These are phyloP conservation scores for Debaryomyces castellii DNA, from an alignment of 805 yeast genomes.

Conservation along the genomic window DNA sequence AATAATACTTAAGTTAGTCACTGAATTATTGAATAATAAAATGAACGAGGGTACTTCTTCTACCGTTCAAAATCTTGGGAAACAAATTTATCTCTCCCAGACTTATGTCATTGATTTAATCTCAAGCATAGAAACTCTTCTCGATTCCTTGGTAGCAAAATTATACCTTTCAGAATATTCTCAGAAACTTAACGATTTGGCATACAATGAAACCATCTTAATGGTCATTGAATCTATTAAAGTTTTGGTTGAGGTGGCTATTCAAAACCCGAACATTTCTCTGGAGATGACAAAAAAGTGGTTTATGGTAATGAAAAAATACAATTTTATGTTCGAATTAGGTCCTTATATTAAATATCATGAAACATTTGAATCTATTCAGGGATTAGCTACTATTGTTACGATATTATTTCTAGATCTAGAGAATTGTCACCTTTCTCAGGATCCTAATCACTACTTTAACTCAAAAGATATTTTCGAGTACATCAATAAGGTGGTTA, in stretches of 20 bases:
- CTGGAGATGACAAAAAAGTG: constrained; percentile 44
- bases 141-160: constrained; percentile 8
- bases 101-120: constrained; percentile 23
- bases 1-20: constrained; percentile 41
- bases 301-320: constrained; percentile 51
- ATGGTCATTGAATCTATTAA: constrained; percentile 35
- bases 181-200: constrained; percentile 17
- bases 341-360: constrained; percentile 24
- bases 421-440: constrained; percentile 43
- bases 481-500: constrained; percentile 39
- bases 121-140: constrained; percentile 11
- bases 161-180: constrained; percentile 12
- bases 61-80: constrained; percentile 36
- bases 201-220: constrained; percentile 30
- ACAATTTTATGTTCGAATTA: constrained; percentile 23
- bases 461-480: constrained; percentile 36
- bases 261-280: constrained; percentile 34
- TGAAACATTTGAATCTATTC: constrained; percentile 34
- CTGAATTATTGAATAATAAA: constrained; percentile 46
- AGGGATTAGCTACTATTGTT: constrained; percentile 47
- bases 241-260: constrained; percentile 38
- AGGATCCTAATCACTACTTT: constrained; percentile 26
- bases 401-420: constrained; percentile 58
- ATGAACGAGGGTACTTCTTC: constrained; percentile 28
- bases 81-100: constrained; percentile 34